phyloP scores from a whole-genome alignment of 306 rosid genomes.

The Biancaea sappan region DNA sequence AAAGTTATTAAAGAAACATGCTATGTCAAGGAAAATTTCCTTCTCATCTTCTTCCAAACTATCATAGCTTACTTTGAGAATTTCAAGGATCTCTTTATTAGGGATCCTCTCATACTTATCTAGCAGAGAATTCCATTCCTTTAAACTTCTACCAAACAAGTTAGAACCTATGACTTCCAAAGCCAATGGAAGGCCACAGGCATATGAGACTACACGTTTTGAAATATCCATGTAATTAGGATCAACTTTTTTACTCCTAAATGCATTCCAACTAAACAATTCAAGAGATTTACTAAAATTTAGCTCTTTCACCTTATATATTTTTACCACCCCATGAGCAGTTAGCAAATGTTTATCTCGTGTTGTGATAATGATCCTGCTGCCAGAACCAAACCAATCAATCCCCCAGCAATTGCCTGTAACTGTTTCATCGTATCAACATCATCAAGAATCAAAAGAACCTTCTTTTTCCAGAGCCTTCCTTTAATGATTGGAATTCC shows the following conservation, averaged over 20 bases:
- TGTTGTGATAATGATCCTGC: slow-evolving; percentile 37
- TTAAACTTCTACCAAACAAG: neutral
- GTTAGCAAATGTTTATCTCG: slow-evolving; percentile 23
- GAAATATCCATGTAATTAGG: neutral
- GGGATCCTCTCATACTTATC: slow-evolving; percentile 1
- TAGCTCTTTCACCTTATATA: neutral
- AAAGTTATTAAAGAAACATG: slow-evolving; percentile 26
- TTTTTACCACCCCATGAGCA: neutral
- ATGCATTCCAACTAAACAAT: slow-evolving; percentile 32
- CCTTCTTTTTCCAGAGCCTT: slow-evolving; percentile 4
- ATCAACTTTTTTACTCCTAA: neutral
- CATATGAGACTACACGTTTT: neutral
- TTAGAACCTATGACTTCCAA: slow-evolving; percentile 32
- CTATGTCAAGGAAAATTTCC: slow-evolving; percentile 25
- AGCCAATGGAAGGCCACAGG: slow-evolving; percentile 32
- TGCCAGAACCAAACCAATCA: slow-evolving; percentile 36
- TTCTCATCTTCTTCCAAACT: slow-evolving; percentile 14
- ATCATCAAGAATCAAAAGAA: slow-evolving; percentile 37
- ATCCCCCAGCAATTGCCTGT: neutral
- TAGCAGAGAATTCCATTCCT: slow-evolving; percentile 20
- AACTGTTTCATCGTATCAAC: slow-evolving; percentile 20
- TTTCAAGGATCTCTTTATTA: neutral
- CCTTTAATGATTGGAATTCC: slow-evolving; percentile 22
- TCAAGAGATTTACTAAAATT: slow-evolving; percentile 4
- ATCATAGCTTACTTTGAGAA: slow-evolving; percentile 24